Evolutionary conservation across 768 basidiomycete genomes (phyloP).

Genomic region (Postia placenta): DNA sequence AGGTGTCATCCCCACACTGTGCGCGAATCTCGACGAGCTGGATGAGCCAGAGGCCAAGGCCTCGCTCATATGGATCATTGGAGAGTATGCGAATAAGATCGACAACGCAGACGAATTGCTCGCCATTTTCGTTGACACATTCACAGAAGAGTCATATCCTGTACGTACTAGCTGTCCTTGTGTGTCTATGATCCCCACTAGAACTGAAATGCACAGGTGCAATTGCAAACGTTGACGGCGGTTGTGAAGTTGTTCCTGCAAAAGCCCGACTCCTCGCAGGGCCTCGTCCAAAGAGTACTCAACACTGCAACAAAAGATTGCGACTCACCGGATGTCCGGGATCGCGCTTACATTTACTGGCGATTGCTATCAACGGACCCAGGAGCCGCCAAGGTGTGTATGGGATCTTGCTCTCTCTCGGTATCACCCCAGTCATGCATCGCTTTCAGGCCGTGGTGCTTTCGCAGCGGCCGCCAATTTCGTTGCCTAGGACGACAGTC

Average conservation of each 20-base stretch:
- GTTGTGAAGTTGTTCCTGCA: conserved; percentile 96
- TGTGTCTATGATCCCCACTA: neutral
- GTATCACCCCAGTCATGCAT: no score
- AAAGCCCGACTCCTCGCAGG: conserved; percentile 91
- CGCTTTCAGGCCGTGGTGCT: conserved; percentile 75
- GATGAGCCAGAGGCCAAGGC: conserved; percentile 99
- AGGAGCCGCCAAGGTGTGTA: conserved; percentile 81
- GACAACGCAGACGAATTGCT: conserved; percentile 94
- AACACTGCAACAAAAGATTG: conserved; percentile 96
- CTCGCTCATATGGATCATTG: conserved; percentile 98
- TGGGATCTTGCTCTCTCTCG: no score
- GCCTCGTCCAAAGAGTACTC: conserved; percentile 85
- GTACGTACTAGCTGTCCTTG: conserved; percentile 35
- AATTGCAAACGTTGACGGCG: conserved; percentile 83
- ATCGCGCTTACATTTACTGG: conserved; percentile 99
- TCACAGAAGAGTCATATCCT: conserved; percentile 90
- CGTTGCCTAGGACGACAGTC: conserved; percentile 87
- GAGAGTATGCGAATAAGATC: conserved; percentile 96
- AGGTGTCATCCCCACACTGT: conserved; percentile 92
- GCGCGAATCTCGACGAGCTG: conserved; percentile 90
- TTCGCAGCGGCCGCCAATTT: conserved; percentile 88
- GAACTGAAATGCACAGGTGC: conserved; percentile 27
- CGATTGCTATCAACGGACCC: conserved; percentile 91
- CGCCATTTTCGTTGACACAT: conserved; percentile 84
- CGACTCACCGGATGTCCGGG: conserved; percentile 93